phyloP scores from a whole-genome alignment of 1,284 basidiomycete genomes.

The Volvariella surrecta region DNA sequence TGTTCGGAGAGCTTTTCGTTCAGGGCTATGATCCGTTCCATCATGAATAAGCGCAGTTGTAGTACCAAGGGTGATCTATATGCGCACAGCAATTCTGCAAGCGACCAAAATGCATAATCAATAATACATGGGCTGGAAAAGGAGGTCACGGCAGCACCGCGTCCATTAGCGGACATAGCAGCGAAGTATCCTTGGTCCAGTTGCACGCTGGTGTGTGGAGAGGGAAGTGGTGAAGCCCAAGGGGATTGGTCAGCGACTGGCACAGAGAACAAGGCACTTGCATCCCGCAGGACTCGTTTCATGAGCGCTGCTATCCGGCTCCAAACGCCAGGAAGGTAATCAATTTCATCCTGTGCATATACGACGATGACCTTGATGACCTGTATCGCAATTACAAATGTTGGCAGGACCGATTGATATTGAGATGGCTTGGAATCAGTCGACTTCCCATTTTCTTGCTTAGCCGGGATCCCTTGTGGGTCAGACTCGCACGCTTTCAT shows the following conservation, averaged over 20 bases:
- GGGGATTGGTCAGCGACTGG: constrained; percentile 28
- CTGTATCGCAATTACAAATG: constrained; percentile 51
- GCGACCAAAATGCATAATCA: constrained; percentile 71
- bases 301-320: constrained; percentile 43
- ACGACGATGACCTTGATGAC: constrained; percentile 63
- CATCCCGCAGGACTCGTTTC: constrained; percentile 41
- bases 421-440: constrained; percentile 15
- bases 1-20: constrained; percentile 37
- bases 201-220: constrained; percentile 29
- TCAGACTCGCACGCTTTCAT: constrained; percentile 39
- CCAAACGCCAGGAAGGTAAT: constrained; percentile 53
- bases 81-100: constrained; percentile 59
- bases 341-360: constrained; percentile 55
- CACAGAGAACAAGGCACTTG: constrained; percentile 48
- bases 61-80: constrained; percentile 56
- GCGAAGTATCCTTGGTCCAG: constrained; percentile 24
- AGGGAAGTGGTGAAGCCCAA: constrained; percentile 34
- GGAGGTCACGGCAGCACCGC: constrained; percentile 12
- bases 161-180: constrained; percentile 17
- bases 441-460: constrained; percentile 33
- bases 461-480: constrained; percentile 22
- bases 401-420: constrained; percentile 33
- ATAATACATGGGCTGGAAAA: constrained; percentile 43
- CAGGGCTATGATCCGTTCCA: constrained; percentile 48
- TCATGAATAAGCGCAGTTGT: constrained; percentile 55